These are phyloP conservation scores for Aspergillus panamensis DNA, from an alignment of 495 filamentous ascomycete genomes.

Conservation along the genomic window DNA sequence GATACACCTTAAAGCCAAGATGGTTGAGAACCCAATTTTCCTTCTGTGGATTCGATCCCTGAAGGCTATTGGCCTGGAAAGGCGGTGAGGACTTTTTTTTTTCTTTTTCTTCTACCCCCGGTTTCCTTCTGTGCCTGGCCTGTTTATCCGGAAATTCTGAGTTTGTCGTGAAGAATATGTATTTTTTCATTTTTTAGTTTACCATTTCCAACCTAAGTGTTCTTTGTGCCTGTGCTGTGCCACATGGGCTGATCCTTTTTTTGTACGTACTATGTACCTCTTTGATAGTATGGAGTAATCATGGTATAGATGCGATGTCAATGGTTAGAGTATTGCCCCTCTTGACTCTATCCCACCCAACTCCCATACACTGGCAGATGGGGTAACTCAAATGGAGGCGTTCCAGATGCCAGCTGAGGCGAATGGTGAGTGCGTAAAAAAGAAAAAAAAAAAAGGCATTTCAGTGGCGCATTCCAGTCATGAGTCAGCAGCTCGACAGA, in stretches of 20 bases:
- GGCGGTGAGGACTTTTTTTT: constrained; percentile 11
- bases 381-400: neutral
- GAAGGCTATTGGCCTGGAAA: constrained; percentile 2
- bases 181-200: constrained; percentile 12
- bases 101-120: constrained; percentile 7
- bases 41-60: neutral
- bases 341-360: no score
- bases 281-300: no score
- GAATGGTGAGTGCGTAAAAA: neutral
- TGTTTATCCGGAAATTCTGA: no score
- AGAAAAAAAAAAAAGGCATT: neutral
- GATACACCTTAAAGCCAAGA: constrained; percentile 2
- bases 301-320: no score
- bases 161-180: no score
- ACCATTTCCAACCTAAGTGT: no score
- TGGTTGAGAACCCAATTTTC: constrained; percentile 20
- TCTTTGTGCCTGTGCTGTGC: neutral
- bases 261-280: no score
- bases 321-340: no score
- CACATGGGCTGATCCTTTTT: no score
- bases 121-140: neutral
- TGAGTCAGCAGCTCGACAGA: neutral
- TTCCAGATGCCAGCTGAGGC: neutral
- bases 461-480: neutral
- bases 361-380: no score